These are phyloP conservation scores for Nannochloris sp. DNA, from an alignment of 139 green algal genomes.

Conservation along the genomic window DNA sequence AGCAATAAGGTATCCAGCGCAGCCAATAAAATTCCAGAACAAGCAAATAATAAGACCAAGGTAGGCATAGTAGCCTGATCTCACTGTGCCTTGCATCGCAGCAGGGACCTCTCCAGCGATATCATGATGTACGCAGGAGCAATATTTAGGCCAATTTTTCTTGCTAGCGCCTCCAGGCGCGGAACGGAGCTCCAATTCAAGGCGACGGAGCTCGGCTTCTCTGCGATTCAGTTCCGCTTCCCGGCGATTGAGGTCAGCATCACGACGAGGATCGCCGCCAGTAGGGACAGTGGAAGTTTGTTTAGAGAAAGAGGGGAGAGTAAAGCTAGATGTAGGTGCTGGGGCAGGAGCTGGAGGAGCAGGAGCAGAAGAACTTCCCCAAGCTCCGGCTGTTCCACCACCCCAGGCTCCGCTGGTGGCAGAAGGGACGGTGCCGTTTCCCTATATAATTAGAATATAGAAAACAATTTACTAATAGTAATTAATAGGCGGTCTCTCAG, in stretches of 20 bases:
- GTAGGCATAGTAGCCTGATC: conserved; percentile 35
- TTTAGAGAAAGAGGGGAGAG: neutral
- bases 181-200: conserved; percentile 27
- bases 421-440: conserved; percentile 1
- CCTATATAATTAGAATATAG: too few species aligned
- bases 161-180: conserved; percentile 11
- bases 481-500: neutral
- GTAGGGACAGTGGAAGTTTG: neutral
- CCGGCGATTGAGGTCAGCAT: conserved; percentile 33
- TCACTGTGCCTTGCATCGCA: conserved; percentile 24
- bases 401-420: neutral
- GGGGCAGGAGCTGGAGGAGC: neutral
- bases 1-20: conserved; percentile 18
- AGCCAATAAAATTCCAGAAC: conserved; percentile 39
- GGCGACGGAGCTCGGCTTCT: conserved; percentile 33
- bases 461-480: neutral
- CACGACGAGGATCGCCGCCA: conserved; percentile 7
- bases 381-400: neutral
- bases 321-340: neutral
- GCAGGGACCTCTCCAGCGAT: conserved; percentile 43
- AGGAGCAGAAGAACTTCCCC: neutral
- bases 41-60: conserved; percentile 39
- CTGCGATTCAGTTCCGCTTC: conserved; percentile 32
- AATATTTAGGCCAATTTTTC: conserved; percentile 58
- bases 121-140: conserved; percentile 43